Base-by-base conservation (phyloP, 179 eudicot species). In the Carnegiea gigantea region DNA sequence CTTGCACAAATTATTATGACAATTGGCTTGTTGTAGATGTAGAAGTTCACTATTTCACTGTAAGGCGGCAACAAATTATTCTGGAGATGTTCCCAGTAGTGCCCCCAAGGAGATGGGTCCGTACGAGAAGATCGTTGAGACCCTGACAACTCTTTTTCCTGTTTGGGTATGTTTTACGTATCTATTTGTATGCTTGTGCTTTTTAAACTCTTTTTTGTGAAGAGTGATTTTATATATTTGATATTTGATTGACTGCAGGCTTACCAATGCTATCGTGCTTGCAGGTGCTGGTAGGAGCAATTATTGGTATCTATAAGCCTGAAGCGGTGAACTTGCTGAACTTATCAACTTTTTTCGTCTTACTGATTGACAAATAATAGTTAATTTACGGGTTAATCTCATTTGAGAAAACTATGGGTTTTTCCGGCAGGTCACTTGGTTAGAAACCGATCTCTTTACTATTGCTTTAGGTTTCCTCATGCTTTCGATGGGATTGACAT, bases 401-500 rank as follows among this genome's bases (percentile, higher is more conserved):
- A 51, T 51, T 51, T 51, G 57, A 26, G 59, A 67, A 51, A 5
- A 23, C 24, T 73, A 44, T 67, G 86, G 38, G 60, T 68, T 74
- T 83, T 77, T 82, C 43, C 60, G 82, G 84, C 88, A 95, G 98
- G 98, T 97, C 77, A 93, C 99, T 80, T 97, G 99, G 99, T 88
- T 97, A 77, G 83, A 93, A 86, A 95, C 98, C 40, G 98, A 97
- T 86, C 91, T 95, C 74, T 97, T 97, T 83, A 97, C 99, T 62
- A 82, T 90, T 82, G 98, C 98, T 44, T 88, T 97, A 92, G 98
- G 99, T 77, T 97, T 97, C 83, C 98, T 97, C 82, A 97, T 97
- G 99, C 98, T 97, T 85, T 97, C 98, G 53, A 97, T 97, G 99
- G 99, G 99, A 59, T 86, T 95, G 92, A 97, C 98, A n/a, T 90